phyloP scores from a whole-genome alignment of 768 basidiomycete genomes.

The Gelatoporia subvermispora region DNA sequence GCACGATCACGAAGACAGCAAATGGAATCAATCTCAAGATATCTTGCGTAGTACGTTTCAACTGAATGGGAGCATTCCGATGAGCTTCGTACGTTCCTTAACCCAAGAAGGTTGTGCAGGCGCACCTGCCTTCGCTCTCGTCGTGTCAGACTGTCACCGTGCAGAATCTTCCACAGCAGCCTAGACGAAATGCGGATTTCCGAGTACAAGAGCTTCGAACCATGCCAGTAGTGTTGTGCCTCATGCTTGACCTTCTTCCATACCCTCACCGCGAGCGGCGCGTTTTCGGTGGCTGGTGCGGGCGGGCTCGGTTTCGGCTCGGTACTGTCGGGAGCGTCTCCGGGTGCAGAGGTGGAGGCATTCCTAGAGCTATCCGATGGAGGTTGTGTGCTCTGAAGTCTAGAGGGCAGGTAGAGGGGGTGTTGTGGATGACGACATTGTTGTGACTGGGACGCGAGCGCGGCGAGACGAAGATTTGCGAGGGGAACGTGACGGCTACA shows the following conservation, averaged over 20 bases:
- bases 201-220: conserved; percentile 87
- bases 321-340: conserved; percentile 24
- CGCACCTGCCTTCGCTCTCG: conserved; percentile 88
- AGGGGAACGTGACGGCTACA: conserved; percentile 20
- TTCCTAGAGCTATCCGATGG: conserved; percentile 9
- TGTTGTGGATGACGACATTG: conserved; percentile 3
- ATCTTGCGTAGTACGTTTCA: conserved; percentile 92
- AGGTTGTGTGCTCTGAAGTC: conserved; percentile 5
- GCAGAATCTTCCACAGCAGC: conserved; percentile 88
- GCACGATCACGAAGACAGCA: conserved; percentile 89
- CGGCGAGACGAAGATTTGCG: conserved; percentile 12
- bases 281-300: conserved; percentile 31
- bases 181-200: conserved; percentile 89
- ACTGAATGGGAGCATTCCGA: conserved; percentile 36
- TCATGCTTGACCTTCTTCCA: conserved; percentile 98
- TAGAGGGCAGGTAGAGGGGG: background rate
- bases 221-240: conserved; percentile 95
- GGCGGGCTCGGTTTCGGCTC: conserved; percentile 49
- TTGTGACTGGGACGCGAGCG: conserved; percentile 15
- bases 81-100: background rate
- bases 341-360: conserved; percentile 18
- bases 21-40: conserved; percentile 91
- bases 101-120: background rate
- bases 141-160: conserved; percentile 86
- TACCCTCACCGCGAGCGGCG: conserved; percentile 51